Evolutionary conservation across 805 yeast genomes (phyloP).

Genomic region (Yamadazyma akitaensis): DNA sequence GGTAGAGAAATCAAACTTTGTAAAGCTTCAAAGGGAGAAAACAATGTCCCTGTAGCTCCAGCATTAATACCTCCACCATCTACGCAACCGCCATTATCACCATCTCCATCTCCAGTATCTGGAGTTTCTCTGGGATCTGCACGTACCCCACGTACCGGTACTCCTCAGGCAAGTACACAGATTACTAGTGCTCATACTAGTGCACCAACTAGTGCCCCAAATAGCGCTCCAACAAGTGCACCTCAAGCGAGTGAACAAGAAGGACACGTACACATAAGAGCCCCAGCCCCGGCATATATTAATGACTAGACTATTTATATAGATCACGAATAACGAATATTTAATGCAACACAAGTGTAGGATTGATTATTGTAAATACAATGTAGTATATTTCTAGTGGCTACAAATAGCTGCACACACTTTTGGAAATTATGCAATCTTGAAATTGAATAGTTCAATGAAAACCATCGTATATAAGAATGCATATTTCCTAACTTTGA

Average conservation of each 20-base stretch:
- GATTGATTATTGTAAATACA: not conserved
- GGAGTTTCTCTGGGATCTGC: not conserved
- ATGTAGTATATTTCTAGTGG: not conserved
- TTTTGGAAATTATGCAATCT: no score
- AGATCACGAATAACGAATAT: constrained; percentile 2
- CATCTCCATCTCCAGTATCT: not conserved
- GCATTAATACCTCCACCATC: constrained; percentile 1
- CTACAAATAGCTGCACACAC: not conserved
- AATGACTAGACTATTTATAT: constrained; percentile 3
- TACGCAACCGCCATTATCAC: constrained; percentile 2
- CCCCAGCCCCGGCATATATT: not conserved
- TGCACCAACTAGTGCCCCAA: not conserved
- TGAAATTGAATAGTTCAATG: no score
- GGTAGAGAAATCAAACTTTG: constrained; percentile 84
- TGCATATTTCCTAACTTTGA: no score
- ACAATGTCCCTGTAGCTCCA: constrained; percentile 1
- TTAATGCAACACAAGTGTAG: not conserved
- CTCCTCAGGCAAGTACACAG: not conserved
- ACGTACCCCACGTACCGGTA: not conserved
- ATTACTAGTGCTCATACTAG: not conserved
- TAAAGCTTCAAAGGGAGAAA: constrained; percentile 55
- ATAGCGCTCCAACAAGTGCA: not conserved
- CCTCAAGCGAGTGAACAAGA: not conserved
- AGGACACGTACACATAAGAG: not conserved
- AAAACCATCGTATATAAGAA: not conserved